Evolutionary conservation across 345 rosid genomes (phyloP), one percentile per base, ranked within the genome.

Genomic region (Dovyalis caffra): DNA sequence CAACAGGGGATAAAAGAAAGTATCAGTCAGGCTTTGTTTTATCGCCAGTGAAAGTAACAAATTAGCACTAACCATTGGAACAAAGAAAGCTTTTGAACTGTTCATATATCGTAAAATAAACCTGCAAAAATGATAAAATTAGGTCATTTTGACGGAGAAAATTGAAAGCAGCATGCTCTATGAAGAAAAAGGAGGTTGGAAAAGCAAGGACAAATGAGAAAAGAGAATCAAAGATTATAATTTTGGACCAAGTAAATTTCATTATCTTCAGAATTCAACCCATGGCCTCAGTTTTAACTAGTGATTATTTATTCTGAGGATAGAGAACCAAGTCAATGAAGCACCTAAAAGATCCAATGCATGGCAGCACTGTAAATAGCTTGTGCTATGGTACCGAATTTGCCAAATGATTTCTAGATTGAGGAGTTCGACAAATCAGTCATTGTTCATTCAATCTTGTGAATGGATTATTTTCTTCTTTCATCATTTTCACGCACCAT

Each of bases 41-140:
- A 5, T 26, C 23, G 15, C 3, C 25, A 10, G 26, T 28, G 32
- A 71, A 73, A 76, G 40, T 8, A 62, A 69, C 31, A 66, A 35
- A 31, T 61, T 7, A 31, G 70, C 57, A 86, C 90, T 66, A 75
- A 93, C 98, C 97, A 61, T 77, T 60, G 8, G 89, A 70, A 74
- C 76, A 62, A n/a, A 89, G 83, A 38, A 88, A 47, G 83, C 86
- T 85, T 84, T 93, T 93, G 74, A 93, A 84, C 81, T 93, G 95
- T 73, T 91, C 97, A 67, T 93, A 93, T 53, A 93, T 82, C 23
- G 97, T 86, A 78, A 93, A 93, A 78, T 93, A 93, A 62, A 93
- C 86, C 97, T 93, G 91, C 72, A 75, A 78, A 81, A 45, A 10
- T 69, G 12, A 70, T 38, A 38, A 56, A 3, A 47, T 21, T 53